A percentile compares a stretch with the other conserved stretches of the same genome.
phyloP scores from a whole-genome alignment of 306 rosid species.

The Purshia tridentata region DNA sequence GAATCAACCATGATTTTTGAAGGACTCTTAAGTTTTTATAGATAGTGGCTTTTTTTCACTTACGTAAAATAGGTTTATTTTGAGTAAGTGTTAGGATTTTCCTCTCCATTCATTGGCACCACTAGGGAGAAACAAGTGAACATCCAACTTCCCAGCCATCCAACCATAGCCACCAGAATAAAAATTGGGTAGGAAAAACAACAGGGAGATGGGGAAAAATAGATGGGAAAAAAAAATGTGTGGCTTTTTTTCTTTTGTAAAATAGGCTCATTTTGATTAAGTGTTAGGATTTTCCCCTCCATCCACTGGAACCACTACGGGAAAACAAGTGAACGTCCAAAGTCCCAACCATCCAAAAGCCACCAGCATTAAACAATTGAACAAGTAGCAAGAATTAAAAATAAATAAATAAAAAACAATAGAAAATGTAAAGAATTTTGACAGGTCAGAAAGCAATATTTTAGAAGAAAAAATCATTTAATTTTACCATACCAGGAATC shows the following conservation, averaged over 20 bases:
- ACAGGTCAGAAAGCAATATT: neutral
- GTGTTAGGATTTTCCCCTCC: neutral
- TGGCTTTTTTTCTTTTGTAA: neutral
- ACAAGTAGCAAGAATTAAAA: neutral
- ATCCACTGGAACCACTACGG: conserved; percentile 2
- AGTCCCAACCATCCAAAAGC: neutral
- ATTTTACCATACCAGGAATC: neutral
- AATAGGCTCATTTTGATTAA: neutral
- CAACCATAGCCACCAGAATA: neutral
- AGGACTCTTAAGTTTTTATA: no score
- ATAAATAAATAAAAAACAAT: neutral
- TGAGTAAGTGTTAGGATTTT: neutral
- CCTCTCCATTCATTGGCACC: conserved; percentile 3
- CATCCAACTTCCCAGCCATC: neutral
- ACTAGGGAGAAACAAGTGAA: neutral
- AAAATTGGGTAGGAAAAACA: neutral
- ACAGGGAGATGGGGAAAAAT: neutral
- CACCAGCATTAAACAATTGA: neutral
- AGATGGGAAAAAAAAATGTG: neutral
- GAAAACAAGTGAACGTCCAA: neutral
- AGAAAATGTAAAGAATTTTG: neutral
- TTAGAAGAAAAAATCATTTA: neutral
- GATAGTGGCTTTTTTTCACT: neutral
- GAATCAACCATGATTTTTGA: no score
- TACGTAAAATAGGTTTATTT: neutral